Evolutionary conservation across 331 rosid genomes (phyloP).

Genomic region (Pyrus hybrid): DNA sequence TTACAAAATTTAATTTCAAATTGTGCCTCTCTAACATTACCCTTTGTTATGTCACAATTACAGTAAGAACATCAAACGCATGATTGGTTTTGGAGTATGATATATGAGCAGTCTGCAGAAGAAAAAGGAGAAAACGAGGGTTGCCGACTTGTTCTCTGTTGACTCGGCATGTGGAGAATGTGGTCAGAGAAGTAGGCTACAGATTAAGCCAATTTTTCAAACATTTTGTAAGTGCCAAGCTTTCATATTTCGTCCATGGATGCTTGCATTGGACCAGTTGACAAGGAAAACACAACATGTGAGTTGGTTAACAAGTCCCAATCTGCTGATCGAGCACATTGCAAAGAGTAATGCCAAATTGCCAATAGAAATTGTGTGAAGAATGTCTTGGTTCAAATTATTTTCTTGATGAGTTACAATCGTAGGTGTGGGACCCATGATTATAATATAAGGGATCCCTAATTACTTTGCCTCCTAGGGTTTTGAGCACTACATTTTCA

Average conservation of each 20-base stretch:
- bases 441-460: neutral
- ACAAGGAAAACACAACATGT: slow-evolving; percentile 18
- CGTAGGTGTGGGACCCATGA: neutral
- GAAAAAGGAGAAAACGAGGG: neutral
- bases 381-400: neutral
- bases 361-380: neutral
- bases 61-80: neutral
- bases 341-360: neutral
- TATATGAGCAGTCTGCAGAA: neutral
- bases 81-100: neutral
- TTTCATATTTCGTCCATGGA: neutral
- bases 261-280: neutral
- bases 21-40: too few relatives aligned
- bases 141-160: neutral
- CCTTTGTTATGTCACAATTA: too few relatives aligned
- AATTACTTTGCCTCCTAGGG: neutral
- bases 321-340: neutral
- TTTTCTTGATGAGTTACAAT: neutral
- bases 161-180: slow-evolving; percentile 7
- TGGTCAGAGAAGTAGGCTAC: slow-evolving; percentile 29
- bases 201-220: neutral
- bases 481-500: neutral
- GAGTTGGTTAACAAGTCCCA: slow-evolving; percentile 7
- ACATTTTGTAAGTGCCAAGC: neutral
- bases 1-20: too few relatives aligned